phyloP scores from a whole-genome alignment of 805 yeast genomes.

The Sungouiozyma intestinalis region DNA sequence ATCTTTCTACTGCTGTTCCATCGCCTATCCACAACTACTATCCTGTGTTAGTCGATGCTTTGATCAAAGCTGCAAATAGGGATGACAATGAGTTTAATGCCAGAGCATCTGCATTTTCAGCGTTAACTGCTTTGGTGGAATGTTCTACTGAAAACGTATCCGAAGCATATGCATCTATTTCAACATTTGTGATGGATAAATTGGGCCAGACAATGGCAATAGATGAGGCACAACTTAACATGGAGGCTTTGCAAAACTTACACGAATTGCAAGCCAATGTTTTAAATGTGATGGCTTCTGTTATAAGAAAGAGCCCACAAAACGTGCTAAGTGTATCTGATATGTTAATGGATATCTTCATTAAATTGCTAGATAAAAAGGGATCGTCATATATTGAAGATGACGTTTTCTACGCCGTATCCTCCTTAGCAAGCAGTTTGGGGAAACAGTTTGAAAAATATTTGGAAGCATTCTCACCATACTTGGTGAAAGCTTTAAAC shows the following conservation, averaged over 20 bases:
- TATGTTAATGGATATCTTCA: slow-evolving; percentile 70
- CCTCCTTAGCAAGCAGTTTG: slow-evolving; percentile 77
- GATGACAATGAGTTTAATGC: slow-evolving; percentile 77
- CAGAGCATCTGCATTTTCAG: slow-evolving; percentile 95
- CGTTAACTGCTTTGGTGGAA: slow-evolving; percentile 70
- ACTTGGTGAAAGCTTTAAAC: slow-evolving; percentile 62
- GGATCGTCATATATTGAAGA: slow-evolving; percentile 75
- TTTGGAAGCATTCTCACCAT: slow-evolving; percentile 77
- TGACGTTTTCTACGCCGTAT: slow-evolving; percentile 84
- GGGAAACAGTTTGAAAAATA: slow-evolving; percentile 63
- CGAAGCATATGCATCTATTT: slow-evolving; percentile 59
- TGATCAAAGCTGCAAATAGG: slow-evolving; percentile 59
- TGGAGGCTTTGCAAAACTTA: slow-evolving; percentile 66
- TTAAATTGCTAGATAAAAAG: slow-evolving; percentile 53
- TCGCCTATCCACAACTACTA: slow-evolving; percentile 70
- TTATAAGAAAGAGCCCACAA: slow-evolving; percentile 68
- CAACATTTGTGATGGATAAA: slow-evolving; percentile 62
- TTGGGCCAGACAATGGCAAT: slow-evolving; percentile 58
- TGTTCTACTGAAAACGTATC: slow-evolving; percentile 63
- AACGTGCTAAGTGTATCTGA: slow-evolving; percentile 65
- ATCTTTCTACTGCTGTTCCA: slow-evolving; percentile 41
- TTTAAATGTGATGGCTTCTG: slow-evolving; percentile 67
- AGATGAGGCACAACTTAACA: slow-evolving; percentile 45
- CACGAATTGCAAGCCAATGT: slow-evolving; percentile 84
- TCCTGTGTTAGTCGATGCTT: slow-evolving; percentile 53